Evolutionary conservation across 805 yeast species (phyloP).

Genomic region (Grigorovia yakushimaensis): DNA sequence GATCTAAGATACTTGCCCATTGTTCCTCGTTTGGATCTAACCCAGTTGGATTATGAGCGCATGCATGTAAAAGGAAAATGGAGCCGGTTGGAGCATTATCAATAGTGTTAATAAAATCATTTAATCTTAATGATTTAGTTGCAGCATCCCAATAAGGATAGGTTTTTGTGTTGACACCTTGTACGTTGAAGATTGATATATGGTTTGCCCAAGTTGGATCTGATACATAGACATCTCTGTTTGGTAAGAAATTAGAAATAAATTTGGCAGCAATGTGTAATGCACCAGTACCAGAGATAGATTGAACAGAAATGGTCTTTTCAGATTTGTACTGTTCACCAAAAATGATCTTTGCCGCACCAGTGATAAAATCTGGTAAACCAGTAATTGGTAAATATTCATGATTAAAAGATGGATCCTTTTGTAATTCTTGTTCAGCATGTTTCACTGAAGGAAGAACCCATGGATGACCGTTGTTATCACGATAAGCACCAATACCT

Average conservation of each 20-base stretch:
- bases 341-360: conserved; percentile 64
- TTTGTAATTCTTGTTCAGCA: conserved; percentile 59
- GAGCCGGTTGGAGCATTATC: conserved; percentile 65
- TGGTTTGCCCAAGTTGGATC: conserved; percentile 99
- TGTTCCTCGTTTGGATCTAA: conserved; percentile 79
- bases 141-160: conserved; percentile 84
- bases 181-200: conserved; percentile 62
- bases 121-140: conserved; percentile 60
- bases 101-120: conserved; percentile 57
- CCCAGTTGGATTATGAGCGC: conserved; percentile 98
- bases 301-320: conserved; percentile 75
- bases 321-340: conserved; percentile 52
- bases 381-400: conserved; percentile 86
- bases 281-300: conserved; percentile 95
- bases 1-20: conserved; percentile 65
- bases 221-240: conserved; percentile 51
- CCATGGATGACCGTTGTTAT: conserved; percentile 79
- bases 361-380: conserved; percentile 50
- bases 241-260: conserved; percentile 25
- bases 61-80: conserved; percentile 76
- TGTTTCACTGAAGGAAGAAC: conserved; percentile 64
- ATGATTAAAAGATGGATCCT: conserved; percentile 60
- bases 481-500: conserved; percentile 94
- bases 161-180: conserved; percentile 54
- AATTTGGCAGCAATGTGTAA: conserved; percentile 73